A percentile compares a stretch with the other conserved stretches of the same genome.
Conservation (phyloP, 257 asterid genomes). For the Mentha longifolia region DNA sequence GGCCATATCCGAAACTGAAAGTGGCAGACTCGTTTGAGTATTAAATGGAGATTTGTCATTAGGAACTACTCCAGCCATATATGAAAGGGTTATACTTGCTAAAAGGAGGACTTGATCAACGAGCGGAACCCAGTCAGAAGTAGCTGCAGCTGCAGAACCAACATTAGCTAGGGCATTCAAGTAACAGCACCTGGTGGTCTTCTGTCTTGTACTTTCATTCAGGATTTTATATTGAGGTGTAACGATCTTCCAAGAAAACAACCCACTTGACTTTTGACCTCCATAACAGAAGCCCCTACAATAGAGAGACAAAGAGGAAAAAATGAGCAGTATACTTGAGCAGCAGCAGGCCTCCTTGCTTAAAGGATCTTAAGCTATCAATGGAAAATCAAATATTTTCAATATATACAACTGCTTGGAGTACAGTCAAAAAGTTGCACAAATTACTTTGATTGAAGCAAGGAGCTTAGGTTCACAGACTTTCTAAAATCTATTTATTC, state of each 20-base stretch:
- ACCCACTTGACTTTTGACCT: constrained; percentile 32
- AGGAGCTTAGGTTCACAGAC: too few relatives aligned
- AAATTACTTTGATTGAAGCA: too few relatives aligned
- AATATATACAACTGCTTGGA: too few relatives aligned
- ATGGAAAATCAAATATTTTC: background rate
- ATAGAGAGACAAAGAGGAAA: constrained; percentile 8
- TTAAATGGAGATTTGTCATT: constrained; percentile 40
- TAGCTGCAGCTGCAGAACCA: constrained; percentile 48
- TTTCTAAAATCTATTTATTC: too few relatives aligned
- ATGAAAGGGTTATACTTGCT: constrained; percentile 72
- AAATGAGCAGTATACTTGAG: constrained; percentile 19
- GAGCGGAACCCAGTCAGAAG: constrained; percentile 66
- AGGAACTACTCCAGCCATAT: constrained; percentile 79
- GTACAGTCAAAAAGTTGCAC: too few relatives aligned
- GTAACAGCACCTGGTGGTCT: constrained; percentile 50
- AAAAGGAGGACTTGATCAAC: constrained; percentile 76
- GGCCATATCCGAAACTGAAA: constrained; percentile 44
- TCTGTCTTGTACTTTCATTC: constrained; percentile 36
- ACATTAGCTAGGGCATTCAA: constrained; percentile 60
- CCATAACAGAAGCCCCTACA: constrained; percentile 46
- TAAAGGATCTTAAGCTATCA: constrained; percentile 1
- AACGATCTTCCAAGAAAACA: constrained; percentile 39
- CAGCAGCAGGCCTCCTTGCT: constrained; percentile 1
- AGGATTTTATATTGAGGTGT: constrained; percentile 36
- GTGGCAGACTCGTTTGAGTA: constrained; percentile 40